A percentile compares a stretch with the other conserved stretches of the same genome.
Evolutionary conservation across 2,329 filamentous ascomycete species (phyloP).

Genomic region (Pezicula rhizophila): DNA sequence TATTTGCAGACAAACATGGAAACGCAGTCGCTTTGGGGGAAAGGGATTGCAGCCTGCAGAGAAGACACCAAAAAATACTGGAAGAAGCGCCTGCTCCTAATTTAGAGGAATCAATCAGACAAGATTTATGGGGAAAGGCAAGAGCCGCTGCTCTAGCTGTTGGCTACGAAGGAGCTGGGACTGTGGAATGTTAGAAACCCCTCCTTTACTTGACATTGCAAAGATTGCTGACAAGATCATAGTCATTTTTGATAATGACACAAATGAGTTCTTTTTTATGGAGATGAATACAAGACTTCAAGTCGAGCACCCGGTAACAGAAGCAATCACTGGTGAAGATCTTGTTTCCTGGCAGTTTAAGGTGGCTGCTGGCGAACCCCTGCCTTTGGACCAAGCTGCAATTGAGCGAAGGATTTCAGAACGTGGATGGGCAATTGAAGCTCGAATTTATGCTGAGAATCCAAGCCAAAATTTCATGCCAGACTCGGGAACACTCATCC

Average conservation of each 20-base stretch:
- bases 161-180: slow-evolving; percentile 83
- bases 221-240: slow-evolving; percentile 41
- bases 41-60: slow-evolving; percentile 80
- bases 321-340: slow-evolving; percentile 70
- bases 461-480: slow-evolving; percentile 89
- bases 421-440: slow-evolving; percentile 86
- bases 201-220: slow-evolving; percentile 30
- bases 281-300: slow-evolving; percentile 86
- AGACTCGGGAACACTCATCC: slow-evolving; percentile 81
- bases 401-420: slow-evolving; percentile 64
- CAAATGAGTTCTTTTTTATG: slow-evolving; percentile 75
- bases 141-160: slow-evolving; percentile 65
- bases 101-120: slow-evolving; percentile 49
- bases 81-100: slow-evolving; percentile 81
- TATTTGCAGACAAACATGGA: slow-evolving; percentile 78
- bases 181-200: slow-evolving; percentile 69
- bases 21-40: slow-evolving; percentile 80
- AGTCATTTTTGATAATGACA: slow-evolving; percentile 80
- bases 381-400: slow-evolving; percentile 60
- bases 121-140: slow-evolving; percentile 61
- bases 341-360: slow-evolving; percentile 94
- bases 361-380: slow-evolving; percentile 66
- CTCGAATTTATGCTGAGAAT: slow-evolving; percentile 93
- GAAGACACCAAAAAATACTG: slow-evolving; percentile 84
- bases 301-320: slow-evolving; percentile 92